Conservation (phyloP, 345 rosid species). For the Gossypium turneri region DNA sequence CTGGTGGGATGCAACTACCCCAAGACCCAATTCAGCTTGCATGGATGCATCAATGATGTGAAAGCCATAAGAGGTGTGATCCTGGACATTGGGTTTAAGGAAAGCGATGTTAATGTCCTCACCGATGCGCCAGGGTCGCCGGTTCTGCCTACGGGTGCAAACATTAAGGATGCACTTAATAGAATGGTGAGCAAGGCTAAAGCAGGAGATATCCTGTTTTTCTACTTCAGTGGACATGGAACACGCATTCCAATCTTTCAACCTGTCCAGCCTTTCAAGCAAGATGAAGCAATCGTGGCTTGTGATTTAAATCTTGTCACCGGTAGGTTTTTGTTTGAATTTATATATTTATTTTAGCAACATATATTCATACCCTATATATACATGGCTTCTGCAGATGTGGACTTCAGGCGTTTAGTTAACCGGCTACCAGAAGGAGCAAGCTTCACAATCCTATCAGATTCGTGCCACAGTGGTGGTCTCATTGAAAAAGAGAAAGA, state of each 20-base stretch:
- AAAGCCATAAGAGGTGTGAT: no score
- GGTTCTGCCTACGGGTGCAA: background rate
- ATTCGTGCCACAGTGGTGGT: constrained; percentile 91
- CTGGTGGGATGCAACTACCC: background rate
- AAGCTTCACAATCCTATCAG: constrained; percentile 74
- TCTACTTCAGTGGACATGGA: background rate
- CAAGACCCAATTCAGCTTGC: background rate
- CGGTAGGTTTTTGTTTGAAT: background rate
- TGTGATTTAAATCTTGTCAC: background rate
- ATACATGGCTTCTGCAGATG: background rate
- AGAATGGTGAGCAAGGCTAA: background rate
- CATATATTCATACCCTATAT: background rate
- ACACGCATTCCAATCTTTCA: background rate
- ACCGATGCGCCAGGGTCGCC: background rate
- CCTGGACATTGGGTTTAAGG: background rate
- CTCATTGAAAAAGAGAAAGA: constrained; percentile 80
- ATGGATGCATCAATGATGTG: background rate
- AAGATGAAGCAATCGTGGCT: background rate
- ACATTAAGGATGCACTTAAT: background rate
- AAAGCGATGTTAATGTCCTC: background rate
- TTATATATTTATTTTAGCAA: no score
- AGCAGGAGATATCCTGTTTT: background rate
- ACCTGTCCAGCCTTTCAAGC: background rate
- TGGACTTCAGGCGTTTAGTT: constrained; percentile 37
- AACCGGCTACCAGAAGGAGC: constrained; percentile 67